Conservation (phyloP, 192 early-diverging fungal genomes). For the Podila clonocystis region DNA sequence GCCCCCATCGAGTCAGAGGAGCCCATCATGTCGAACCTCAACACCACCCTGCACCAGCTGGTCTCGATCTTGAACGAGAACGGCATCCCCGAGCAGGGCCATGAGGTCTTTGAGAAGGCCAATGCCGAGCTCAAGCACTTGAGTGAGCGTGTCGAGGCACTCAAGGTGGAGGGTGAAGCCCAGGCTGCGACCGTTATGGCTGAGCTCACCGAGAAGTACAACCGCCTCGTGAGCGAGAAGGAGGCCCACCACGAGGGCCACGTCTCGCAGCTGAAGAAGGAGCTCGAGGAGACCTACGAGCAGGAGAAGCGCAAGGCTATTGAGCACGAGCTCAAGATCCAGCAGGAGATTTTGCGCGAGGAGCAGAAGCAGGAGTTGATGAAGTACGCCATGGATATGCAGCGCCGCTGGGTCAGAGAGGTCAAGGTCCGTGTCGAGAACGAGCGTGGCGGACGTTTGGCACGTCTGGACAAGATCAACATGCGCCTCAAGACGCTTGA, state of each 20-base stretch:
- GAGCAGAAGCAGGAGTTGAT: constrained; percentile 70
- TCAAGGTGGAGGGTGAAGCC: constrained; percentile 54
- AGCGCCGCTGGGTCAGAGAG: constrained; percentile 82
- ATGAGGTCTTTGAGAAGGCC: constrained; percentile 68
- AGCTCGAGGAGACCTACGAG: constrained; percentile 60
- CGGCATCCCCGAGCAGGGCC: constrained; percentile 57
- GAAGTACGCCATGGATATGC: constrained; percentile 74
- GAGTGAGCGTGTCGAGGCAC: constrained; percentile 58
- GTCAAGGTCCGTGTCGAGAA: constrained; percentile 85
- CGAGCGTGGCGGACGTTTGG: constrained; percentile 90
- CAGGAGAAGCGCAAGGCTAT: constrained; percentile 49
- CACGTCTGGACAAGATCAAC: constrained; percentile 83
- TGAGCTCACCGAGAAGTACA: constrained; percentile 56
- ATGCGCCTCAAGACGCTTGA: constrained; percentile 82
- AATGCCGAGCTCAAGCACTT: constrained; percentile 61
- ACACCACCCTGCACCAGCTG: constrained; percentile 38
- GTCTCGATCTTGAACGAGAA: constrained; percentile 47
- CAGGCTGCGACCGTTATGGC: constrained; percentile 44
- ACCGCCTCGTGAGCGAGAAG: constrained; percentile 55
- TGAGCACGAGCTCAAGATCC: constrained; percentile 57
- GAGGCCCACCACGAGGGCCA: constrained; percentile 61
- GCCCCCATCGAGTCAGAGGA: constrained; percentile 46
- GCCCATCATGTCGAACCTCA: constrained; percentile 46
- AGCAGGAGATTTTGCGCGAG: constrained; percentile 44
- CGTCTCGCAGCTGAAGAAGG: constrained; percentile 66